A percentile compares a stretch with the other conserved stretches of the same genome.
phyloP scores from a whole-genome alignment of 1,284 basidiomycete species.

The Acaromyces ingoldii region DNA sequence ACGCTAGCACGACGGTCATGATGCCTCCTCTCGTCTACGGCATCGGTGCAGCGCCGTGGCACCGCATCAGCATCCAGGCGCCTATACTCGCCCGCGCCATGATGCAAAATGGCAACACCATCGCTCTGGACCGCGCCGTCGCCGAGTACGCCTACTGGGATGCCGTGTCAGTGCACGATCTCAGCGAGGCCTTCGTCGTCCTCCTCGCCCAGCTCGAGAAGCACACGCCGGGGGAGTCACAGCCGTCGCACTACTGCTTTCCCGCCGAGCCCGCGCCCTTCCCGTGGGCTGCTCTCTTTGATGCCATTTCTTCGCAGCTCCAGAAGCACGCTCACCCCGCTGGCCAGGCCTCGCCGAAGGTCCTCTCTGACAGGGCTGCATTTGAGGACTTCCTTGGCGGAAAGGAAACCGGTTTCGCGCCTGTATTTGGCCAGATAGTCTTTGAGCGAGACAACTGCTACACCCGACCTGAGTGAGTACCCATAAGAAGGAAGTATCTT shows the following conservation, averaged over 20 bases:
- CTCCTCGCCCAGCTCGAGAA: slow-evolving; percentile 5
- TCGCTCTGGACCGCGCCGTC: not conserved
- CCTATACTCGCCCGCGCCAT: slow-evolving; percentile 2
- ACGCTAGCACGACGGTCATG: slow-evolving; percentile 2
- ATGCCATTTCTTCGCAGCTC: not conserved
- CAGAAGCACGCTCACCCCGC: not conserved
- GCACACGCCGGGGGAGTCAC: not conserved
- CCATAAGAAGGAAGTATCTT: not conserved
- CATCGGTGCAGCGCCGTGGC: slow-evolving; percentile 8
- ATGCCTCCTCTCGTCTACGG: slow-evolving; percentile 12
- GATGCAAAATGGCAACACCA: slow-evolving; percentile 2
- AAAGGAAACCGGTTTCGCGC: not conserved
- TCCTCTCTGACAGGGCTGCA: not conserved
- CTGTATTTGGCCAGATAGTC: not conserved
- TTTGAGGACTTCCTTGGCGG: slow-evolving; percentile 4
- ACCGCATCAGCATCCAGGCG: slow-evolving; percentile 8
- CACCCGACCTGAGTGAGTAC: slow-evolving; percentile 4
- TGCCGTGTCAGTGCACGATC: slow-evolving; percentile 8
- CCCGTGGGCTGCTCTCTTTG: not conserved
- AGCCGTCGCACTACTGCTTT: slow-evolving; percentile 11
- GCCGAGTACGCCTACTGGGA: slow-evolving; percentile 3
- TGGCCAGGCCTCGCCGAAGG: not conserved
- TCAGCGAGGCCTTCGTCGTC: slow-evolving; percentile 4
- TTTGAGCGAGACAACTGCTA: slow-evolving; percentile 7
- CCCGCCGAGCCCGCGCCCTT: slow-evolving; percentile 6